Conservation (phyloP, 768 basidiomycete species). For the Tulasnella sp. region DNA sequence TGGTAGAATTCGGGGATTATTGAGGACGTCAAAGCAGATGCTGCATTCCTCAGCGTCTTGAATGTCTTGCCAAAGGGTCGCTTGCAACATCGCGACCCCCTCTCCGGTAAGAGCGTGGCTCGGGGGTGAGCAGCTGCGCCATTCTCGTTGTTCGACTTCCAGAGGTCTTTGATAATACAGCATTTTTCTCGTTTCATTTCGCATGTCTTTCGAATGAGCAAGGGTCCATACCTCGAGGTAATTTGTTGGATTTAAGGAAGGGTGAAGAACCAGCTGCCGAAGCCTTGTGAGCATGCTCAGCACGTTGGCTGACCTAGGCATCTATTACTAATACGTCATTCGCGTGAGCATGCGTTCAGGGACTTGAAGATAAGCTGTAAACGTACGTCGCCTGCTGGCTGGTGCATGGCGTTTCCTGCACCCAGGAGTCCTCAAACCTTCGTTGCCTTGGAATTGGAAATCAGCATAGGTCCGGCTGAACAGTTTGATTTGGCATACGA, state of each 20-base stretch:
- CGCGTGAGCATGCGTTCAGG: not conserved
- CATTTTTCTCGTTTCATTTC: not conserved
- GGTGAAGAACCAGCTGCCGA: constrained; percentile 74
- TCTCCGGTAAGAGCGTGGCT: constrained; percentile 41
- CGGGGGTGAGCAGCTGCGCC: not conserved
- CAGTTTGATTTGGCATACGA: not conserved
- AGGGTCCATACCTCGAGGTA: constrained; percentile 50
- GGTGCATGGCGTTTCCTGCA: not conserved
- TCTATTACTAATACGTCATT: constrained; percentile 33
- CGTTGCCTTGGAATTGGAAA: constrained; percentile 31
- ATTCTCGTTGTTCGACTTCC: constrained; percentile 4
- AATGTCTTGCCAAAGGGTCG: constrained; percentile 52
- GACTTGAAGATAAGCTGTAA: not conserved
- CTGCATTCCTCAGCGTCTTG: constrained; percentile 83
- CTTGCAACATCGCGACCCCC: constrained; percentile 50
- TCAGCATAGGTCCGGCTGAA: not conserved
- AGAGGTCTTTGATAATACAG: not conserved
- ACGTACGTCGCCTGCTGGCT: not conserved
- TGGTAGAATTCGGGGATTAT: constrained; percentile 61
- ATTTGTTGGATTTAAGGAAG: constrained; percentile 59
- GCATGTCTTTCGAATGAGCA: not conserved
- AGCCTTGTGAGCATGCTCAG: constrained; percentile 82
- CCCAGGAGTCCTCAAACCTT: constrained; percentile 49
- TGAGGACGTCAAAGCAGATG: constrained; percentile 26
- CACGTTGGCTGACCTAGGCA: constrained; percentile 49